Evolutionary conservation across 331 rosid genomes (phyloP).

Genomic region (Dryas integrifolia): DNA sequence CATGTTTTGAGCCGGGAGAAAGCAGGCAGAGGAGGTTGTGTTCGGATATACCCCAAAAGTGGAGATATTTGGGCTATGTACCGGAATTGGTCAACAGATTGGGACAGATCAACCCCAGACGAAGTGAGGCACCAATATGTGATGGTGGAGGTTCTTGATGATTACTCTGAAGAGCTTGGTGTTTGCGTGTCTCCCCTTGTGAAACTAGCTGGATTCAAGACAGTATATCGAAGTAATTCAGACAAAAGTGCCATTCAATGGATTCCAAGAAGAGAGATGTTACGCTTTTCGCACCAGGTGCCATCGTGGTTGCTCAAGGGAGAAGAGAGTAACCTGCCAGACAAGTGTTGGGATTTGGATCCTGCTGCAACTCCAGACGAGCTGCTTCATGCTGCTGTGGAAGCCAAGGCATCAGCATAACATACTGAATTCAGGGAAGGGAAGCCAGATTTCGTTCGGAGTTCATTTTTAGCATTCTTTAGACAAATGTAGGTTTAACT

Average conservation of each 20-base stretch:
- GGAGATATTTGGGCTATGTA: constrained; percentile 96
- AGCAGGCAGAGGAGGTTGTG: constrained; percentile 90
- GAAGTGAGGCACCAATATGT: constrained; percentile 86
- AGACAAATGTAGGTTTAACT: constrained; percentile 66
- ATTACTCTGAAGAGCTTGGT: constrained; percentile 92
- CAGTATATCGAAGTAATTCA: constrained; percentile 64
- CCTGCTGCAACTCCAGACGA: constrained; percentile 99
- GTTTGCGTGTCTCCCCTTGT: constrained; percentile 75
- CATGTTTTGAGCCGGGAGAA: constrained; percentile 71
- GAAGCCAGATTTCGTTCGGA: constrained; percentile 34
- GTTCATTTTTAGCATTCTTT: constrained; percentile 50
- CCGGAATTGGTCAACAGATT: constrained; percentile 75
- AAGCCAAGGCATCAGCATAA: constrained; percentile 32
- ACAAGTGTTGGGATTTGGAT: constrained; percentile 88
- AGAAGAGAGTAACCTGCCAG: constrained; percentile 60
- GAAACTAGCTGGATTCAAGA: constrained; percentile 79
- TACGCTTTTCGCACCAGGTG: constrained; percentile 93
- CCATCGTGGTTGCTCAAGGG: constrained; percentile 75
- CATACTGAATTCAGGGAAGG: constrained; percentile 34
- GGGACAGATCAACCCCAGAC: constrained; percentile 85
- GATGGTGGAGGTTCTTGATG: constrained; percentile 95
- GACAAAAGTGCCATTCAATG: constrained; percentile 64
- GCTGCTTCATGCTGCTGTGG: constrained; percentile 70
- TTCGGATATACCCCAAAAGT: constrained; percentile 74
- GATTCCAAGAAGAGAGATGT: constrained; percentile 90